Base-by-base conservation (phyloP, 164 flowering plant genomes). In the Nymphaea colorata region DNA sequence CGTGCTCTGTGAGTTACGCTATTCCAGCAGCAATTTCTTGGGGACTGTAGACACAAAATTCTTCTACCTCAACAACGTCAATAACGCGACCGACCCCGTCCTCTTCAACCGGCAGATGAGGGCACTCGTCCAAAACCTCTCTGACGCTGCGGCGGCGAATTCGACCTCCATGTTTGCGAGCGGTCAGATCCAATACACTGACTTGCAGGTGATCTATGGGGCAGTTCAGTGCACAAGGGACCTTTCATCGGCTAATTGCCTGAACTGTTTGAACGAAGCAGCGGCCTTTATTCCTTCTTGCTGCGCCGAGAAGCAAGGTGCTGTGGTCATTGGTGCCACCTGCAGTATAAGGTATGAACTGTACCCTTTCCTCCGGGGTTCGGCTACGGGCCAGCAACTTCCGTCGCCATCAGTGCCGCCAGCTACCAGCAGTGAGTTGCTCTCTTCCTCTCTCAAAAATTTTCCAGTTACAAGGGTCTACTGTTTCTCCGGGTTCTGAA, bases 181-280 rank as follows among this genome's bases (percentile, higher is more conserved):
- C 59, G 66, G 73, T n/a, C 17, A 60, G 17, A 25, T 41, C 15
- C 41, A 11, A 7, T 41, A 59, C 16, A 41, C 25, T 36, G 47
- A 8, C 7, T 42, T 44, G 14, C 65, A 44, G 51, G 59, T 4
- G 4, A 6, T 71, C 2, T 67, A 67, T 47, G 68, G 67, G 41
- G 71, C 79, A 0, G 80, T 47, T 3, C 86, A 82, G 78, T 84
- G 87, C 71, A 76, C 79, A 5, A 72, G 73, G 42, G 82, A 82
- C 69, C 12, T 83, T 61, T 6, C 71, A 4, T 10, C 41, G 2
- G 5, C 25, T 4, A 72, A 72, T 16, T 82, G 87, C 61, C 2
- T 14, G 3, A 18, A 4, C 3, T 84, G 87, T 57, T 74, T 84
- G 2, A 5, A 11, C 4, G 11, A 42, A 2, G 68, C 63, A 0